Conservation (phyloP, 495 filamentous ascomycete genomes). For the Hypoxylon cercidicola region DNA sequence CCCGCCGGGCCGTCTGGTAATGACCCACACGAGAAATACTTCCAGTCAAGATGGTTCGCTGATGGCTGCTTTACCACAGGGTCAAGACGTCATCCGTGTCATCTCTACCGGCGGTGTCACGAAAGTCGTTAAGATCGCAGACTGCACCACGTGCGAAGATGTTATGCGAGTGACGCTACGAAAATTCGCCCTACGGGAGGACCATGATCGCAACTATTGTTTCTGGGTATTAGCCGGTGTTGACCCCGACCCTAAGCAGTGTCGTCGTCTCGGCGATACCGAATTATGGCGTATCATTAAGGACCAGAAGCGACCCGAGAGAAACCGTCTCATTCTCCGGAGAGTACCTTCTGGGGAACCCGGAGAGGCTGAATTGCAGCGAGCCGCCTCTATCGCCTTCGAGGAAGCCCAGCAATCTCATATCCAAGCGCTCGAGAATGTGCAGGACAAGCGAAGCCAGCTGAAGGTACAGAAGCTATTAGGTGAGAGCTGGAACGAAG, state of each 20-base stretch:
- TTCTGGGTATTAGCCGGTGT: constrained; percentile 84
- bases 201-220: constrained; percentile 81
- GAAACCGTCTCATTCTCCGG: constrained; percentile 87
- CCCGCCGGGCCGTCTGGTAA: constrained; percentile 57
- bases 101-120: constrained; percentile 92
- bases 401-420: constrained; percentile 84
- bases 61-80: constrained; percentile 80
- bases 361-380: constrained; percentile 78
- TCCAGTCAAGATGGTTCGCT: constrained; percentile 82
- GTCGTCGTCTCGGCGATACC: constrained; percentile 79
- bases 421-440: constrained; percentile 68
- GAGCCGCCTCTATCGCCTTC: constrained; percentile 82
- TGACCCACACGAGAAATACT: constrained; percentile 67
- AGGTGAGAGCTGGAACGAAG: constrained; percentile 83
- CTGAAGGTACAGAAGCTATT: constrained; percentile 84
- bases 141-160: constrained; percentile 89
- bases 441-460: constrained; percentile 72
- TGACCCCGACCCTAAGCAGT: constrained; percentile 81
- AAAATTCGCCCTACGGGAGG: constrained; percentile 81
- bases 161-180: constrained; percentile 85
- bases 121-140: constrained; percentile 88
- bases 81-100: constrained; percentile 85
- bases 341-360: constrained; percentile 90
- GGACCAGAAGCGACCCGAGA: constrained; percentile 77
- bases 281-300: constrained; percentile 89